Percentiles rank a stretch among this genome's conserved stretches.
Evolutionary conservation across 176 grass and related monocot genomes (phyloP).

Genomic region (Oryza punctata): DNA sequence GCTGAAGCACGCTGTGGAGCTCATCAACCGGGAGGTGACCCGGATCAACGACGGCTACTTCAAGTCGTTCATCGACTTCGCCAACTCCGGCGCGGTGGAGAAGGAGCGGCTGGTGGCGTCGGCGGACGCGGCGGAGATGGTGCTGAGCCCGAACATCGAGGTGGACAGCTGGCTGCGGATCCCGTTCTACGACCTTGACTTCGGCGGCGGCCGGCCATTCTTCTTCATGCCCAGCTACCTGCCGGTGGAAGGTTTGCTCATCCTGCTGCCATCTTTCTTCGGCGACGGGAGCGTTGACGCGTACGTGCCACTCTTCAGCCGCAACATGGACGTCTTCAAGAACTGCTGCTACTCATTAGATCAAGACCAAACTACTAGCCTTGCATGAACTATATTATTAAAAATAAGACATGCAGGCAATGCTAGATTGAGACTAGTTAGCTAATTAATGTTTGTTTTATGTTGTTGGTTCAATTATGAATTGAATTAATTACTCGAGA

Average conservation of each 20-base stretch:
- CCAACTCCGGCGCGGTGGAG: constrained; percentile 16
- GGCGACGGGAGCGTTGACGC: constrained; percentile 35
- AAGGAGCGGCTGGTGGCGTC: constrained; percentile 23
- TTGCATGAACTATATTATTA: too few relatives aligned
- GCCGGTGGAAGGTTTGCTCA: constrained; percentile 36
- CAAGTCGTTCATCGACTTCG: constrained; percentile 41
- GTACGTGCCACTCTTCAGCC: constrained; percentile 30
- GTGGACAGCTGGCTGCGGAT: constrained; percentile 37
- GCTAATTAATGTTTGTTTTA: too few relatives aligned
- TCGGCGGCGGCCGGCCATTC: constrained; percentile 32
- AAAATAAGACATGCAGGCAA: too few relatives aligned
- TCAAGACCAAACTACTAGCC: too few relatives aligned
- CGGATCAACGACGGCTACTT: constrained; percentile 38
- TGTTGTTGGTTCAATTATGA: too few relatives aligned
- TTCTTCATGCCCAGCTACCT: constrained; percentile 44
- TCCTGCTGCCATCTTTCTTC: constrained; percentile 24
- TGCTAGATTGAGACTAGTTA: too few relatives aligned
- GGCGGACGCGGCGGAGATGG: constrained; percentile 32
- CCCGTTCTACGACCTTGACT: constrained; percentile 42
- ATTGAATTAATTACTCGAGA: too few relatives aligned
- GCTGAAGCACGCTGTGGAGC: constrained; percentile 32
- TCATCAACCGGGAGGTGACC: constrained; percentile 30
- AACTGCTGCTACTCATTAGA: not conserved
- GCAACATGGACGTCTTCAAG: constrained; percentile 36
- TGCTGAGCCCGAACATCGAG: constrained; percentile 38